These are phyloP conservation scores for Scortechinia acanthostroma DNA, from an alignment of 2,329 filamentous ascomycete species.

Conservation along the genomic window DNA sequence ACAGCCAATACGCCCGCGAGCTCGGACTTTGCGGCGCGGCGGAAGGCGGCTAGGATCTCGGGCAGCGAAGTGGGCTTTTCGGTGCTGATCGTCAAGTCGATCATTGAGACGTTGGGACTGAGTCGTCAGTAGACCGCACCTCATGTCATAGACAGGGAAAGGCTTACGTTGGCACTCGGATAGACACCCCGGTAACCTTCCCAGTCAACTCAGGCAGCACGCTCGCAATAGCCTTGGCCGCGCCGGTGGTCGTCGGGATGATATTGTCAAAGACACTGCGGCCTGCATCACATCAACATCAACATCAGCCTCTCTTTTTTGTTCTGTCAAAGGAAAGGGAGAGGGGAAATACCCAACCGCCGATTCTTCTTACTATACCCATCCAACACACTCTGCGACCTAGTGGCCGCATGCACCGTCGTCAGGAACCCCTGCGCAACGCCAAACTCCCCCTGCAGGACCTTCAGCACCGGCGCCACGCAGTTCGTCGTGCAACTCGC, in stretches of 20 bases:
- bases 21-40: background rate
- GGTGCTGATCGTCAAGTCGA: background rate
- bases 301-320: too few species aligned
- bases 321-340: too few species aligned
- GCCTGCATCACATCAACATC: too few species aligned
- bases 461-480: background rate
- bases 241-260: background rate
- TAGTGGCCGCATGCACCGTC: background rate
- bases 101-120: background rate
- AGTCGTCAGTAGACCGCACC: too few species aligned
- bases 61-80: background rate
- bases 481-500: background rate
- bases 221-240: background rate
- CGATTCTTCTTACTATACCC: background rate
- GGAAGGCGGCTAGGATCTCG: background rate
- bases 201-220: background rate
- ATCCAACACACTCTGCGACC: background rate
- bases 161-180: background rate
- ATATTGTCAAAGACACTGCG: background rate
- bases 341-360: background rate
- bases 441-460: background rate
- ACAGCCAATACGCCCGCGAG: background rate
- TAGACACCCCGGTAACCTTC: background rate
- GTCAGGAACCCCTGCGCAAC: background rate
- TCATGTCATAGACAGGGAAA: too few species aligned